Base-by-base conservation (phyloP, 75 land plant species). In the Ceratopteris richardii region DNA sequence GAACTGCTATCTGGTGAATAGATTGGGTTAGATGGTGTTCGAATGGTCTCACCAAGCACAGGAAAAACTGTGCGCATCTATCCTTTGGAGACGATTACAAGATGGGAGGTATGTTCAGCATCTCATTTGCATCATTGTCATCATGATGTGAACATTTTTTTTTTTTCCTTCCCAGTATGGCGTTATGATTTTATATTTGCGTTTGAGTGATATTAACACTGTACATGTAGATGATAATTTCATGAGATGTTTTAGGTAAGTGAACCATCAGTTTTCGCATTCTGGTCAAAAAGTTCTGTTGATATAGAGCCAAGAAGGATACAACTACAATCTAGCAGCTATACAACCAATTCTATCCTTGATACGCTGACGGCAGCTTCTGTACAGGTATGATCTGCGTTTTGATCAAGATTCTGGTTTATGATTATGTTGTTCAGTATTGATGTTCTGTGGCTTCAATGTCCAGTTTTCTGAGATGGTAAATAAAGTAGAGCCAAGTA, bases 1-100 rank as follows among this genome's bases (percentile, higher is more conserved):
- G n/a, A n/a, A n/a, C n/a, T n/a, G n/a, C n/a, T n/a, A n/a, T n/a
- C n/a, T n/a, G n/a, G n/a, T 17, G 17, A 17, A 5, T 46, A 91
- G 97, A 83, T 91, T 79, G 97, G 97, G 29, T 61, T 91, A 63
- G 90, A 91, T 83, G 97, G 97, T 18, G 82, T 91, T 17, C 82
- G 83, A 16, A 79, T 91, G 78, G 58, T 91, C 50, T 83, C 81
- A 52, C 91, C 97, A 0, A 77, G 58, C 59, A 83, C 82, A 22
- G 72, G 60, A 33, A 56, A 78, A 43, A 86, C 75, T 9, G 58
- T 86, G 57, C 77, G 82, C 50, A 83, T 91, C 23, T 91, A 83
- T 65, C 85, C 90, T 5, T 80, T 91, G 27, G 97, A 91, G 42
- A 86, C 74, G 20, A 78, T 94, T 9, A 83, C 91, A 20, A 84